A percentile compares a stretch with the other conserved stretches of the same genome.
Evolutionary conservation across 2,329 filamentous ascomycete genomes (phyloP).

Genomic region (Colletotrichum kahawae): DNA sequence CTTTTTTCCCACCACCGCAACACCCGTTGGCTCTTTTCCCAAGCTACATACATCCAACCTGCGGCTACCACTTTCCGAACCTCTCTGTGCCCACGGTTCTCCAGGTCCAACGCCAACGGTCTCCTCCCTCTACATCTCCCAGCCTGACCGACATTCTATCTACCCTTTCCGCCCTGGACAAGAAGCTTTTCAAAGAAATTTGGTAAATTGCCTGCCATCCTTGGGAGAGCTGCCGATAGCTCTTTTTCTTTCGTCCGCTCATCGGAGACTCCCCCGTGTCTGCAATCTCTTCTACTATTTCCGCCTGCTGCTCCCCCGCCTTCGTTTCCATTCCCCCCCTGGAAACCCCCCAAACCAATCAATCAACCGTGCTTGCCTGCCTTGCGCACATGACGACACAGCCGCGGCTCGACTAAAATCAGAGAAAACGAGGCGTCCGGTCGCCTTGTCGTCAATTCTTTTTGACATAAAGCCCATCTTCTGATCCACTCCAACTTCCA

Average conservation of each 20-base stretch:
- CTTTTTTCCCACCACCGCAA: background rate
- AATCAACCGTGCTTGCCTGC: conserved; percentile 1
- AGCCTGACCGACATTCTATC: background rate
- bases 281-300: background rate
- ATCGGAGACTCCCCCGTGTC: conserved; percentile 2
- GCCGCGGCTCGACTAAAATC: background rate
- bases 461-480: conserved; percentile 13
- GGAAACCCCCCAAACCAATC: background rate
- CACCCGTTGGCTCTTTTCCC: background rate
- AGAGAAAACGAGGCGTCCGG: conserved; percentile 13
- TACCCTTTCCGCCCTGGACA: background rate
- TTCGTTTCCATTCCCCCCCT: background rate
- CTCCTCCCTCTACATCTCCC: background rate
- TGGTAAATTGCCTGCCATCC: background rate
- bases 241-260: background rate
- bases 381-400: background rate
- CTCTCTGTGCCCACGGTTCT: background rate
- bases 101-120: background rate
- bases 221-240: background rate
- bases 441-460: background rate
- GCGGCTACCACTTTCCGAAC: background rate
- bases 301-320: conserved; percentile 7
- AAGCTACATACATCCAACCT: conserved; percentile 7
- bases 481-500: background rate
- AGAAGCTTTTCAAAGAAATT: background rate